These are phyloP conservation scores for Phylloboletellus chloephorus DNA, from an alignment of 1,284 basidiomycete species.

Conservation along the genomic window DNA sequence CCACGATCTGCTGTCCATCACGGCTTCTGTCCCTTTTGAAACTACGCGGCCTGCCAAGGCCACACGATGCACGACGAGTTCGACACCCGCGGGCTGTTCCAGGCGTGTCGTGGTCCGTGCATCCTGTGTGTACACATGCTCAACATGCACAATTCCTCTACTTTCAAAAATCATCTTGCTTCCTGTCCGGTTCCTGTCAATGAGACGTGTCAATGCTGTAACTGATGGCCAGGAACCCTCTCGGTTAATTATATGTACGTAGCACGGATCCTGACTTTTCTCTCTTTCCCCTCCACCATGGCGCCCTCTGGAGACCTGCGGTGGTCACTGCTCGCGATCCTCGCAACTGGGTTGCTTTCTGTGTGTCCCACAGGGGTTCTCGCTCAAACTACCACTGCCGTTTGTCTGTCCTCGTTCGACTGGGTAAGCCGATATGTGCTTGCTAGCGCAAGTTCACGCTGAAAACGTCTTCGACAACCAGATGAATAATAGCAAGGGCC, in stretches of 20 bases:
- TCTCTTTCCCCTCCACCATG: constrained; percentile 11
- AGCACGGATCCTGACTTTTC: background rate
- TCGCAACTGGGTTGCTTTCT: constrained; percentile 16
- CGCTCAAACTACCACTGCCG: constrained; percentile 20
- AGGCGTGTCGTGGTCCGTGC: background rate
- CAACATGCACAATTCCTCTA: too few relatives aligned
- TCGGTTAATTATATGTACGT: too few relatives aligned
- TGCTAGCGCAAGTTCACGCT: background rate
- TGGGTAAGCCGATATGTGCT: constrained; percentile 21
- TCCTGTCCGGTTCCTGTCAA: background rate
- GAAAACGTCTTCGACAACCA: constrained; percentile 8
- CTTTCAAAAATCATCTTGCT: too few relatives aligned
- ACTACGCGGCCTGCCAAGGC: background rate
- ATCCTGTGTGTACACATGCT: too few relatives aligned
- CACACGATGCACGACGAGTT: too few relatives aligned
- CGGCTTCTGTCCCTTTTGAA: constrained; percentile 5
- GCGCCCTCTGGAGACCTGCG: background rate
- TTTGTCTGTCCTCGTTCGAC: constrained; percentile 18
- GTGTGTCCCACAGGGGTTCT: constrained; percentile 9
- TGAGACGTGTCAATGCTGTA: constrained; percentile 2
- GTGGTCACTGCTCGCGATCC: constrained; percentile 16
- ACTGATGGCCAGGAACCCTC: background rate
- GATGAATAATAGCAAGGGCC: constrained; percentile 31
- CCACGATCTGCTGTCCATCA: constrained; percentile 11
- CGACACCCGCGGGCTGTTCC: too few relatives aligned